A percentile compares a stretch with the other conserved stretches of the same genome.
phyloP scores from a whole-genome alignment of 495 filamentous ascomycete genomes.

The Penicillium egyptiacum region DNA sequence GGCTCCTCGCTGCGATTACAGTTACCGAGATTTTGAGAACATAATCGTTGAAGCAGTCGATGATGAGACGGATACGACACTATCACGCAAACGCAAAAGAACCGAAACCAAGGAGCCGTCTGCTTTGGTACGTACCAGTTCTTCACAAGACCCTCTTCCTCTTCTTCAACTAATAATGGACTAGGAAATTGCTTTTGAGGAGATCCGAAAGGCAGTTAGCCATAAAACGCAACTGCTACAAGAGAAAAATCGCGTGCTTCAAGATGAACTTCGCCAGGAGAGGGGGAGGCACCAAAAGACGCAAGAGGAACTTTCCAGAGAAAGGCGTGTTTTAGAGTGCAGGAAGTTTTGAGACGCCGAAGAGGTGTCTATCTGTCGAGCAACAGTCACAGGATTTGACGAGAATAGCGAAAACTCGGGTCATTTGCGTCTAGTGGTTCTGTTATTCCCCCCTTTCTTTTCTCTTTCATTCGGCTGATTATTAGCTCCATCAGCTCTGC shows the following conservation, averaged over 20 bases:
- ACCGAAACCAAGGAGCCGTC: conserved; percentile 8
- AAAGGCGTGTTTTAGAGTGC: no score
- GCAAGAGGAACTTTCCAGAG: conserved; percentile 5
- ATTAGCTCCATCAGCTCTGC: no score
- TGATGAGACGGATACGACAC: conserved; percentile 6
- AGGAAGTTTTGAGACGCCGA: no score
- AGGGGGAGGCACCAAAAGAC: conserved; percentile 12
- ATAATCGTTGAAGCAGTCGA: not conserved
- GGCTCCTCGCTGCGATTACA: conserved; percentile 10
- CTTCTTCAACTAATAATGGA: conserved; percentile 6
- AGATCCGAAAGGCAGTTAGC: conserved; percentile 7
- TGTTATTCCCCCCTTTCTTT: no score
- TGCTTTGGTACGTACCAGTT: conserved; percentile 11
- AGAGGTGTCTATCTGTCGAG: no score
- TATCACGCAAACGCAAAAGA: conserved; percentile 11
- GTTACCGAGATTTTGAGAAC: conserved; percentile 5
- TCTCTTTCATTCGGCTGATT: no score
- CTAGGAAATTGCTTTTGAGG: conserved; percentile 5
- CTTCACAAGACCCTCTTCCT: conserved; percentile 6
- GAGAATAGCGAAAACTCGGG: no score
- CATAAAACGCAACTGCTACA: conserved; percentile 8
- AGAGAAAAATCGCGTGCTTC: conserved; percentile 16
- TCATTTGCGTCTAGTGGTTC: no score
- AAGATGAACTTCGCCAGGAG: conserved; percentile 15
- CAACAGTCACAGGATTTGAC: no score